These are phyloP conservation scores for Metarhizium brunneum DNA, from an alignment of 2,329 filamentous ascomycete species.

Conservation along the genomic window DNA sequence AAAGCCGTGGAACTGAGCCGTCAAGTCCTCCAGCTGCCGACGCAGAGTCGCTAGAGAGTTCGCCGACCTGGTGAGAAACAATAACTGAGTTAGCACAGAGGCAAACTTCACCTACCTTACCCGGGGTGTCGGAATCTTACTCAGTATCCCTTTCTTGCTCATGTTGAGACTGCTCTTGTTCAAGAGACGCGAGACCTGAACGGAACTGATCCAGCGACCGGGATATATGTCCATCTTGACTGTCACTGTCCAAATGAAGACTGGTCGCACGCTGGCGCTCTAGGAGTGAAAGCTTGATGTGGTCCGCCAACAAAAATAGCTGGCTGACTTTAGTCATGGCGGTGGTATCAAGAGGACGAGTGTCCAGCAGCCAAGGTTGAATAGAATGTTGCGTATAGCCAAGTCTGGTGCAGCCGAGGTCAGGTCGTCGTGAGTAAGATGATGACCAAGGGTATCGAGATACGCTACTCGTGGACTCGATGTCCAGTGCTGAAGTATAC, in stretches of 20 bases:
- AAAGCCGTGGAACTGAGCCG: constrained; percentile 69
- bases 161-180: constrained; percentile 54
- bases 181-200: constrained; percentile 65
- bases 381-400: background rate
- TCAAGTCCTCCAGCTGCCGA: constrained; percentile 67
- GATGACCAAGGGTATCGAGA: no score
- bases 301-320: constrained; percentile 87
- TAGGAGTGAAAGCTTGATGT: constrained; percentile 90
- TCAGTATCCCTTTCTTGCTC: constrained; percentile 54
- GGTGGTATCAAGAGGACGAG: background rate
- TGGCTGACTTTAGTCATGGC: constrained; percentile 52
- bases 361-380: background rate
- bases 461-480: no score
- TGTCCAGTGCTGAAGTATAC: no score
- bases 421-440: no score
- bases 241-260: constrained; percentile 67
- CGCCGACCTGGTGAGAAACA: constrained; percentile 40
- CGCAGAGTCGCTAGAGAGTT: constrained; percentile 61
- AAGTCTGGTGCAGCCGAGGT: no score
- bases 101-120: background rate
- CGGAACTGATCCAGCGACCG: constrained; percentile 80
- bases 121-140: constrained; percentile 26
- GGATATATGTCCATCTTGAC: constrained; percentile 82
- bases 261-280: constrained; percentile 82
- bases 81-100: constrained; percentile 1